Conservation (phyloP, 1,284 basidiomycete genomes). For the Ustilago esculenta region DNA sequence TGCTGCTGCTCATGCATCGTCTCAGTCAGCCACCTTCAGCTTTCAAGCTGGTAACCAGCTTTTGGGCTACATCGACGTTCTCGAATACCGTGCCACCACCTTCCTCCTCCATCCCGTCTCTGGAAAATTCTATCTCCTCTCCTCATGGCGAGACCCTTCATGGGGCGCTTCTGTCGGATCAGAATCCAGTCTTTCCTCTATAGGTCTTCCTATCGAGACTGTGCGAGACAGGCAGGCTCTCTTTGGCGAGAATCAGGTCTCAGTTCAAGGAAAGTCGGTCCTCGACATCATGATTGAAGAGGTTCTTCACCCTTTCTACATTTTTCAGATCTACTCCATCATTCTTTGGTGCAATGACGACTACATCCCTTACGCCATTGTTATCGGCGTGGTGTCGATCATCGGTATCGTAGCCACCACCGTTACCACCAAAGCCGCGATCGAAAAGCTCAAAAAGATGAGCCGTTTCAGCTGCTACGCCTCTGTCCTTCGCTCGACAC, state of each 20-base stretch:
- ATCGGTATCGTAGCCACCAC: slow-evolving; percentile 87
- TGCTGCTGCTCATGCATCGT: too few relatives aligned
- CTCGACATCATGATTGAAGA: slow-evolving; percentile 84
- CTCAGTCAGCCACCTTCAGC: too few relatives aligned
- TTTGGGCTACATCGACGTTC: too few relatives aligned
- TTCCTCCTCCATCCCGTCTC: slow-evolving; percentile 87
- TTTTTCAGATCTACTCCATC: slow-evolving; percentile 97
- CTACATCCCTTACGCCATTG: slow-evolving; percentile 93
- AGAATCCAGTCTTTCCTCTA: slow-evolving; percentile 15
- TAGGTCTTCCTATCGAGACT: slow-evolving; percentile 39
- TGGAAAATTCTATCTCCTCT: slow-evolving; percentile 81
- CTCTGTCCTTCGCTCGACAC: slow-evolving; percentile 72
- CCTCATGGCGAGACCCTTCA: slow-evolving; percentile 88
- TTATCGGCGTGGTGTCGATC: slow-evolving; percentile 90
- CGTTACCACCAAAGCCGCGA: slow-evolving; percentile 87
- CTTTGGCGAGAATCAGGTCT: slow-evolving; percentile 88
- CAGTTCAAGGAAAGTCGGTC: slow-evolving; percentile 87
- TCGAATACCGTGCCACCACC: slow-evolving; percentile 82
- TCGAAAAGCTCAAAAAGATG: slow-evolving; percentile 95
- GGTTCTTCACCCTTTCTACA: slow-evolving; percentile 65
- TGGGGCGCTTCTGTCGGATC: slow-evolving; percentile 74
- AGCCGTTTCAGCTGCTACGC: slow-evolving; percentile 88
- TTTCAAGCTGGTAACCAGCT: too few relatives aligned
- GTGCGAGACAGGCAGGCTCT: slow-evolving; percentile 69
- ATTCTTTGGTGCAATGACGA: slow-evolving; percentile 93